phyloP scores from a whole-genome alignment of 331 rosid genomes.

The Acacia concinna region DNA sequence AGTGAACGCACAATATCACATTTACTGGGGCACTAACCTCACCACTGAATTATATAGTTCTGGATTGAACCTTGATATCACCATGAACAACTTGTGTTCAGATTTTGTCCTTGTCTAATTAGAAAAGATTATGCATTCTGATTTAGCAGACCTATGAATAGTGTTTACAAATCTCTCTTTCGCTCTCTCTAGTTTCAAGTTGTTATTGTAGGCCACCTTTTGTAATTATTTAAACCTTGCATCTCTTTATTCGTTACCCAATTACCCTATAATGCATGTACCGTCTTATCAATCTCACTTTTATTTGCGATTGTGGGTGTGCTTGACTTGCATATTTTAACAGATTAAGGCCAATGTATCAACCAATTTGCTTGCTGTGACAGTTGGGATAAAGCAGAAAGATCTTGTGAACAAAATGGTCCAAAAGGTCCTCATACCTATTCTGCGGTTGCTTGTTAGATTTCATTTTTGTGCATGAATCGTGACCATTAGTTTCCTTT shows the following conservation, averaged over 20 bases:
- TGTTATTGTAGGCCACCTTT: neutral
- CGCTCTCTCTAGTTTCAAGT: neutral
- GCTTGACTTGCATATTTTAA: conserved; percentile 28
- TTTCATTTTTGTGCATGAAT: conserved; percentile 20
- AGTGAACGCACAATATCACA: neutral
- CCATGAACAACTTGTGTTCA: too few relatives aligned
- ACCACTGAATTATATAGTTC: neutral
- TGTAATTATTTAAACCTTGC: neutral
- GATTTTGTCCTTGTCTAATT: too few relatives aligned
- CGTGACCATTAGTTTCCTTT: conserved; percentile 21
- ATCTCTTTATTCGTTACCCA: neutral
- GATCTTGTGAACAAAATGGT: conserved; percentile 78
- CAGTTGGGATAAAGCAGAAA: conserved; percentile 78
- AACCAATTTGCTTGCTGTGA: conserved; percentile 58
- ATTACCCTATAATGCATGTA: neutral
- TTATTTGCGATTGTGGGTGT: neutral
- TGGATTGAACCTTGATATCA: neutral
- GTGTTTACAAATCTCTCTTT: too few relatives aligned
- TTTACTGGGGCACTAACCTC: neutral
- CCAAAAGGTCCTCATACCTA: conserved; percentile 54
- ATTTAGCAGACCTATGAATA: neutral
- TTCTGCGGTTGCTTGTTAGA: conserved; percentile 15
- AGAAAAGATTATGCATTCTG: neutral
- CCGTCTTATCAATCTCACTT: neutral
- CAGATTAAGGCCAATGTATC: conserved; percentile 44